Conservation (phyloP, 306 rosid species). For the Cucurbita argyrosperma region DNA sequence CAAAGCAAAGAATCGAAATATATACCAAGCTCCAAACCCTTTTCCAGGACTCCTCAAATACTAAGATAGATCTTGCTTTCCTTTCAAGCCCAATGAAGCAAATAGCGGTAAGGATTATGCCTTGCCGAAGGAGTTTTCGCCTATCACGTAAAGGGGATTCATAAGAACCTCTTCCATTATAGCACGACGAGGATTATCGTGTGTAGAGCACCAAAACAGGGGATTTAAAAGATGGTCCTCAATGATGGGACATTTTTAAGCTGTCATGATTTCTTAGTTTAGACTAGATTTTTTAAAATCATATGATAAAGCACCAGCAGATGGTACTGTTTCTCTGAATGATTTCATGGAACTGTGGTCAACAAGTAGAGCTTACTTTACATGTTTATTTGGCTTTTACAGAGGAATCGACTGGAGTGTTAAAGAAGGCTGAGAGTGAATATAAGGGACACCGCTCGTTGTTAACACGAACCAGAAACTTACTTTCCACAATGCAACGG, state of each 20-base stretch:
- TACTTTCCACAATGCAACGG: constrained; percentile 84
- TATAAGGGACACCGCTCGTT: constrained; percentile 79
- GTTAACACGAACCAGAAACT: constrained; percentile 63
- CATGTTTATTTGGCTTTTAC: constrained; percentile 10
- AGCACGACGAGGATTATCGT: background rate
- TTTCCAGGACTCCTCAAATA: background rate
- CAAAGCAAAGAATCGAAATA: background rate
- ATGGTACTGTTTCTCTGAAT: background rate
- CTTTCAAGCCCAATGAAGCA: background rate
- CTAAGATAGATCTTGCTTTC: background rate
- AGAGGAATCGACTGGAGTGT: constrained; percentile 80
- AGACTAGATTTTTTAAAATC: background rate
- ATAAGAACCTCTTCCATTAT: background rate
- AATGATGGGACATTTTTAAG: background rate
- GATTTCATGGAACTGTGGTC: background rate
- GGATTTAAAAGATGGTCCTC: background rate
- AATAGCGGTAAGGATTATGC: background rate
- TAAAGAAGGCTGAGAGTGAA: constrained; percentile 75
- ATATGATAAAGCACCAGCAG: background rate
- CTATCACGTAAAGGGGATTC: background rate
- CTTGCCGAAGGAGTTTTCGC: background rate
- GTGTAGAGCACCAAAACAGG: background rate
- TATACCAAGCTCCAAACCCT: background rate
- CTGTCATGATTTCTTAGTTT: background rate
- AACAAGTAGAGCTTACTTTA: background rate